A percentile compares a stretch with the other conserved stretches of the same genome.
phyloP scores from a whole-genome alignment of 805 yeast species.

The Wickerhamomyces tratensis region DNA sequence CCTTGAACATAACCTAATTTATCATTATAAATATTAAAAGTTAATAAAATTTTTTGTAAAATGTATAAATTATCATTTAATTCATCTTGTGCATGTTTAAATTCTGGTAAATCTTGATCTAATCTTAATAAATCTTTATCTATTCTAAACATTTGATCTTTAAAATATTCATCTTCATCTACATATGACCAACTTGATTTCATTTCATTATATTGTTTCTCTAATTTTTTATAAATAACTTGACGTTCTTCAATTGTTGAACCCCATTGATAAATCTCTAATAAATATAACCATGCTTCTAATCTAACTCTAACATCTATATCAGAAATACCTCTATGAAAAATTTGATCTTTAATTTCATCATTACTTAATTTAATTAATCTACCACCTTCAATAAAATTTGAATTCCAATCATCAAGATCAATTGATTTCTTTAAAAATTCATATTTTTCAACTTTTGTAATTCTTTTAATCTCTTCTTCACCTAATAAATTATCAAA shows the following conservation, averaged over 20 bases:
- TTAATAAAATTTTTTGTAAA: conserved; percentile 47
- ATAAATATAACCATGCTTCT: conserved; percentile 79
- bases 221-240: conserved; percentile 44
- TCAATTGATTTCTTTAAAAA: conserved; percentile 56
- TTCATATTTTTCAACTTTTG: conserved; percentile 29
- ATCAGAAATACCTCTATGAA: conserved; percentile 76
- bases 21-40: conserved; percentile 76
- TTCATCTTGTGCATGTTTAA: conserved; percentile 27
- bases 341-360: conserved; percentile 75
- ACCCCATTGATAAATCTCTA: conserved; percentile 87
- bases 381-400: conserved; percentile 41
- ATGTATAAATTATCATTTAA: conserved; percentile 13
- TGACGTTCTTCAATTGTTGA: conserved; percentile 61
- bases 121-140: conserved; percentile 92
- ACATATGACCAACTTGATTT: conserved; percentile 67
- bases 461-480: conserved; percentile 21
- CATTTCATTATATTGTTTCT: conserved; percentile 49
- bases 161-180: conserved; percentile 63
- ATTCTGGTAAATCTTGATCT: conserved; percentile 34
- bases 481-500: conserved; percentile 43
- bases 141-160: conserved; percentile 81
- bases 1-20: conserved; percentile 96
- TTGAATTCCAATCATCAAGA: conserved; percentile 33
- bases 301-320: conserved; percentile 35
- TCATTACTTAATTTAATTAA: conserved; percentile 52